Base-by-base conservation (phyloP, 495 filamentous ascomycete genomes). In the Bryoglossum gracile region DNA sequence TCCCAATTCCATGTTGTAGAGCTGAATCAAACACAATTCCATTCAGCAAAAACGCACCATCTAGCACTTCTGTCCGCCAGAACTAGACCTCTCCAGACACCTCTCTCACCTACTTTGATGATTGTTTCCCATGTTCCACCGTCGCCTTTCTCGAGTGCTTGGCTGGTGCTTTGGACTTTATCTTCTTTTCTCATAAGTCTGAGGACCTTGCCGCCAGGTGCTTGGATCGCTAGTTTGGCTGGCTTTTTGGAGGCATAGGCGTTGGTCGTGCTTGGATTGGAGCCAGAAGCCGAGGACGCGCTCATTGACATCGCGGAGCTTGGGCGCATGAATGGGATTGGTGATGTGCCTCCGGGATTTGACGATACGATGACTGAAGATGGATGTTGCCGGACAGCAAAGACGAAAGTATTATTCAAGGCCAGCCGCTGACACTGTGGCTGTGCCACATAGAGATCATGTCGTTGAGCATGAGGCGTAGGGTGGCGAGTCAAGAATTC, bases 11-110 rank as follows among this genome's bases (percentile, higher is more conserved):
- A 28, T 34, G 1, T 23, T 24, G 19, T 10, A 39, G 36, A 9
- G 3, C 36, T 8, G 13, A 43, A 8, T 59, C 40, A 60, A 36
- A 69, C 60, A 54, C 75, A 79, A 51, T 87, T 80, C 92, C 92
- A 99, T 70, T 99, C 92, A 22, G 84, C 91, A 71, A 95, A 99
- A 18, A 99, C 92, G 67, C 94, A 97, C 92, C 92, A 99, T 52
- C 92, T 74, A 8, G 91, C 94, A 51, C 86, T 96, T 45, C 92
- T 77, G 72, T 99, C 92, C 10, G 92, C 92, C 16, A 99, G 74
- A 52, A 99, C 92, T 44, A 99, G 66, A 0, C 88, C 94, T 50
- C 92, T 79, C 92, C 92, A 98, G 21, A 83, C 76, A 0, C 92
- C 92, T 22, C 82, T 74, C 62, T 98, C 92, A 0, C 87, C 87